Evolutionary conservation across 805 yeast species (phyloP).

Genomic region (Saturnispora kantuleensis): DNA sequence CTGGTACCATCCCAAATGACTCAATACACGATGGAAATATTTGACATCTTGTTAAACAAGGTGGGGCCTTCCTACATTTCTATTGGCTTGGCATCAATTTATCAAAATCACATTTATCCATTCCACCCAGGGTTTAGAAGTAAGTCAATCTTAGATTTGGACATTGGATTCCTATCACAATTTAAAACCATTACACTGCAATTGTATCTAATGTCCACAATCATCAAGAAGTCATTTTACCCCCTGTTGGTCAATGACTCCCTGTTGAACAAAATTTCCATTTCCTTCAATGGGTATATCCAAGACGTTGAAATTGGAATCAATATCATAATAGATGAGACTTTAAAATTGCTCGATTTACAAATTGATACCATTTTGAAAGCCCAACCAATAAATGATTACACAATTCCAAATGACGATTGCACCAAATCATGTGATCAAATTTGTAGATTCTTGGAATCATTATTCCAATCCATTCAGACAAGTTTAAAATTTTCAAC

Average conservation of each 20-base stretch:
- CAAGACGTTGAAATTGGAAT: conserved; percentile 45
- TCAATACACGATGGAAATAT: conserved; percentile 52
- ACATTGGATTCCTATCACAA: conserved; percentile 17
- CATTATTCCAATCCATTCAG: conserved; percentile 32
- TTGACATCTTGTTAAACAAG: conserved; percentile 57
- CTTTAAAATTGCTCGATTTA: conserved; percentile 41
- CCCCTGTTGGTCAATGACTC: conserved; percentile 44
- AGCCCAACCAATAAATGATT: conserved; percentile 61
- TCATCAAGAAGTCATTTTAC: conserved; percentile 62
- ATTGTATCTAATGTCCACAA: conserved; percentile 55
- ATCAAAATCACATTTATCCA: conserved; percentile 23
- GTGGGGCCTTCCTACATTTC: conserved; percentile 70
- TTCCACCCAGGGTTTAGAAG: conserved; percentile 20
- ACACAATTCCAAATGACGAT: conserved; percentile 32
- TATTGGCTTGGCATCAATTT: conserved; percentile 63
- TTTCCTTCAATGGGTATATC: conserved; percentile 20
- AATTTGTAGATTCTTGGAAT: conserved; percentile 37
- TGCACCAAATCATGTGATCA: conserved; percentile 67
- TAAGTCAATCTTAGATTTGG: conserved; percentile 18
- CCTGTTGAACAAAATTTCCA: conserved; percentile 13
- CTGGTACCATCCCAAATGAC: conserved; percentile 53
- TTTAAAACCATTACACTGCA: conserved; percentile 20
- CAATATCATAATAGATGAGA: conserved; percentile 52
- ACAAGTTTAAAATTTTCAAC: conserved; percentile 22
- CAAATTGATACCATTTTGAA: conserved; percentile 42